These are phyloP conservation scores for Paramecium biaurelia DNA, from an alignment of 73 alveolate species.

Conservation along the genomic window DNA sequence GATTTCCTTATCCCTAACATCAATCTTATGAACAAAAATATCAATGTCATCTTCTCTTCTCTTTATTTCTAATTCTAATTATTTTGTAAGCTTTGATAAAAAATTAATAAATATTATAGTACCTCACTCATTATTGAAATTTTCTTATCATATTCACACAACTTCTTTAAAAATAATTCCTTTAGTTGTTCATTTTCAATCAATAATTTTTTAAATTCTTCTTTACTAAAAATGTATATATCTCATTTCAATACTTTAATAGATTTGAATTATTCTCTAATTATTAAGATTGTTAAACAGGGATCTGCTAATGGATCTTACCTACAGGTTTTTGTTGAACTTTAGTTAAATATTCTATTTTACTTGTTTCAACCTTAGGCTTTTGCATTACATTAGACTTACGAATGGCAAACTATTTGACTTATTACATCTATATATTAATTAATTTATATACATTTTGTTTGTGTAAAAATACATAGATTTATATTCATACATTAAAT, in stretches of 20 bases:
- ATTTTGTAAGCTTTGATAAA: background rate
- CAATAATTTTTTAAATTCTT: background rate
- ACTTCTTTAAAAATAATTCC: background rate
- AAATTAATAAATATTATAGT: background rate
- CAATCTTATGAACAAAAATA: background rate
- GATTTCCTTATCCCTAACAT: background rate
- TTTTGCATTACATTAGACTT: background rate
- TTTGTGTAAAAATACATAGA: background rate
- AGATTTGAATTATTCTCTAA: background rate
- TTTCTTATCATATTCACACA: background rate
- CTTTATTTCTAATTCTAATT: background rate
- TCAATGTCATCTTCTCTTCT: background rate
- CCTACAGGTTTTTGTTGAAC: background rate
- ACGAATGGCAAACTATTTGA: background rate
- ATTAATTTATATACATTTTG: background rate
- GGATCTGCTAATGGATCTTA: background rate
- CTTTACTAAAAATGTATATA: background rate
- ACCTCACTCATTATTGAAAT: background rate
- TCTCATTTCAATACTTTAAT: background rate
- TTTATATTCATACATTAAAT: background rate
- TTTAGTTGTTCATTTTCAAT: background rate
- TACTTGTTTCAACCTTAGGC: background rate
- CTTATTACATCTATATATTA: background rate
- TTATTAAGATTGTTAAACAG: background rate
- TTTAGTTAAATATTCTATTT: background rate